Percentiles rank a stretch among this genome's conserved stretches.
Evolutionary conservation across 2,329 filamentous ascomycete genomes (phyloP).

Genomic region (Aspergillus ustus): DNA sequence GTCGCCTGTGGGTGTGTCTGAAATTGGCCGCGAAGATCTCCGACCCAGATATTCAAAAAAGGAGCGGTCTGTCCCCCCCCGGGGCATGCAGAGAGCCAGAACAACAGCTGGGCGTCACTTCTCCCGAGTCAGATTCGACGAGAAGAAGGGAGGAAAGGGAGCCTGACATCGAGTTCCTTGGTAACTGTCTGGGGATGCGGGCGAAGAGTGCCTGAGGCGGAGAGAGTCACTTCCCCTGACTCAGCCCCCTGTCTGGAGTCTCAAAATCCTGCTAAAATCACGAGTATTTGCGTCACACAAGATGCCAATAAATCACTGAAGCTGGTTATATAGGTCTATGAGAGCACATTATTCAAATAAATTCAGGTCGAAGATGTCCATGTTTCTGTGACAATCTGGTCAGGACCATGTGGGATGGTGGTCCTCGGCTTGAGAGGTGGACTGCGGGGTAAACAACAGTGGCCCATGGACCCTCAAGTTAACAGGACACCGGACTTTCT

Average conservation of each 20-base stretch:
- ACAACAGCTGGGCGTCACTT: neutral
- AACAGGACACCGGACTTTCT: too few relatives aligned
- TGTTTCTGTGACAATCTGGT: neutral
- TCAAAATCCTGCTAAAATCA: neutral
- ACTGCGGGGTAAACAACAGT: neutral
- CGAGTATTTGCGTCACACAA: neutral
- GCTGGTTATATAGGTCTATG: neutral
- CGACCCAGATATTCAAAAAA: neutral
- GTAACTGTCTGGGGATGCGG: neutral
- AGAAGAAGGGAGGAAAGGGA: neutral
- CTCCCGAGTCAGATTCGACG: neutral
- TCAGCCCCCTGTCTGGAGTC: neutral
- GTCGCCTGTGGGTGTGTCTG: neutral
- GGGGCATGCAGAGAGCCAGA: neutral
- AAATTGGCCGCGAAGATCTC: neutral
- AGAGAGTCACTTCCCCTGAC: neutral
- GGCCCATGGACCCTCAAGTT: too few relatives aligned
- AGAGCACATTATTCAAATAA: neutral
- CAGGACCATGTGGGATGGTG: neutral
- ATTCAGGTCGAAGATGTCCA: neutral
- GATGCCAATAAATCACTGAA: neutral
- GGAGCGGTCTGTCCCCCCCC: neutral
- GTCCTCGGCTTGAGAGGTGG: neutral
- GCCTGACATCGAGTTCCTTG: neutral
- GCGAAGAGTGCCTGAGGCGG: neutral